Percentiles rank a stretch among this genome's conserved stretches.
Conservation (phyloP, 805 yeast species). For the Ogataea methylovora region DNA sequence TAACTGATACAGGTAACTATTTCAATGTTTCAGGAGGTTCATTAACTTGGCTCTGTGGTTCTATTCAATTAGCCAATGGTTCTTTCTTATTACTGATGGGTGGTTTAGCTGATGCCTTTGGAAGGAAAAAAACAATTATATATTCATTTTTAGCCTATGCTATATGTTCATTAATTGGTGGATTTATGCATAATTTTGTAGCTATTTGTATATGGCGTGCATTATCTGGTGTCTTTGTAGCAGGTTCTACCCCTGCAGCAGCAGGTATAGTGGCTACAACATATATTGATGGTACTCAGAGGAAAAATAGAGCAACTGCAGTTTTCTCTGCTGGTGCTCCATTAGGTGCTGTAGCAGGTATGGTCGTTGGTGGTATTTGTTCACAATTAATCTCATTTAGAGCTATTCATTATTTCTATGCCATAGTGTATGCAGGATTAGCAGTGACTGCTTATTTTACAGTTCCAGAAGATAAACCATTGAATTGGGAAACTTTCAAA, state of each 20-base stretch:
- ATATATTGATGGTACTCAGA: constrained; percentile 22
- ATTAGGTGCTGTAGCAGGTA: constrained; percentile 30
- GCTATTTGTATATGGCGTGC: constrained; percentile 30
- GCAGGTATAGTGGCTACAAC: constrained; percentile 32
- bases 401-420: constrained; percentile 27
- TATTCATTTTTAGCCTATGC: constrained; percentile 27
- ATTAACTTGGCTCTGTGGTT: constrained; percentile 35
- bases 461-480: constrained; percentile 26
- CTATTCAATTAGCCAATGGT: constrained; percentile 35
- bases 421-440: constrained; percentile 26
- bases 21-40: constrained; percentile 32
- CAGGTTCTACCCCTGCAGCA: constrained; percentile 32
- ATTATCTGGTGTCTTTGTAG: constrained; percentile 28
- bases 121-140: constrained; percentile 33
- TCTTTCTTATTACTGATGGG: constrained; percentile 36
- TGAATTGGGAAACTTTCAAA: constrained; percentile 8
- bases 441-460: constrained; percentile 14
- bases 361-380: constrained; percentile 32
- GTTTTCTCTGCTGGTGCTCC: constrained; percentile 35
- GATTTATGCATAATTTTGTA: constrained; percentile 24
- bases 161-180: constrained; percentile 18
- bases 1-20: constrained; percentile 26
- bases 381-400: constrained; percentile 28
- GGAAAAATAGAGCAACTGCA: constrained; percentile 30
- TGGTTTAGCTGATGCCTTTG: constrained; percentile 39